Base-by-base conservation (phyloP, 78 protist species). In the Blattamonas nauphoetae region DNA sequence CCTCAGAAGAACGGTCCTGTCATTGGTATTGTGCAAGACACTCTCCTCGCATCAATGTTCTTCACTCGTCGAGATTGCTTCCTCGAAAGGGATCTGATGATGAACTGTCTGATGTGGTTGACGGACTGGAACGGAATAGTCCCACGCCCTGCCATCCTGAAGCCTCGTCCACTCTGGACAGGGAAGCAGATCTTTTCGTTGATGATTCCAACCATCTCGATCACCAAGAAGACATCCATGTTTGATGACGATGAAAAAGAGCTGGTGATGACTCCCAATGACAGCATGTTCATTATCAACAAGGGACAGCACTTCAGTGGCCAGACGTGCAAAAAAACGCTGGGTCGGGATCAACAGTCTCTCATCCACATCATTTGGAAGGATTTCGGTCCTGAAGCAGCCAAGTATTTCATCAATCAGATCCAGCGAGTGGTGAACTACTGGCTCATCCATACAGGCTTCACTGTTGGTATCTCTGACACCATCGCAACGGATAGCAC, bases 61-160 rank as follows among this genome's bases (percentile, higher is more conserved):
- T 71, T 98, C 85, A 97, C 99, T 1, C 1, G 46, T 29, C 93
- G 98, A 41, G 97, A 96, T 86, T 84, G 88, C 3, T 98, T 98
- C 63, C 1, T 98, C 36, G 85, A 55, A 45, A 3, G 21, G 42
- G 91, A 97, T 42, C 71, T 92, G 11, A 55, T 96, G 86, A 94
- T 96, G 98, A 96, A 97, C 89, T 78, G 94, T 21, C 55, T 94
- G 41, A 92, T 97, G 97, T 95, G 94, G 91, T 41, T 97, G 42
- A 95, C 96, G 45, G 36, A 86, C 6, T 97, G 93, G 91, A 93
- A 94, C 71, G 99, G 99, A 78, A 83, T 43, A 45, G 33, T 97
- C 2, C 99, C 99, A 35, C 43, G 77, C 42, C 99, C 99, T 6
- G 99, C 99, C 45, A 96, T 99, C n/a, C 44, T 97, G 82, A 96